Evolutionary conservation across 495 filamentous ascomycete species (phyloP).

Genomic region (Poronia punctata): DNA sequence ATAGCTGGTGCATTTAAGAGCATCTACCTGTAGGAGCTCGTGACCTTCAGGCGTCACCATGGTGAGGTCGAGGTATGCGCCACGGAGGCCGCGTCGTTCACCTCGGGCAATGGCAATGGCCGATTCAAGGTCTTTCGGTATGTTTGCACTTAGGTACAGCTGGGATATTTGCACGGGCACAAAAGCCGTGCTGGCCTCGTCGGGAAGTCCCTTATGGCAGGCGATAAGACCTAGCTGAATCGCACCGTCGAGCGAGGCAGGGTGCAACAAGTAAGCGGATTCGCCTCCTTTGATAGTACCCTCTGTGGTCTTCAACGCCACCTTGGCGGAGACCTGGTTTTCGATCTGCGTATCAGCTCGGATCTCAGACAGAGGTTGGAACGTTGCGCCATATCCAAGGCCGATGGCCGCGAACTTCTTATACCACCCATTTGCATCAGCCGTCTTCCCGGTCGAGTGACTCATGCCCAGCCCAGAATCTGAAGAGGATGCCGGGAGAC

Average conservation of each 20-base stretch:
- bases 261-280: constrained; percentile 32
- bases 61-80: constrained; percentile 4
- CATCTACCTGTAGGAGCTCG: constrained; percentile 3
- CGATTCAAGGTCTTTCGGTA: neutral
- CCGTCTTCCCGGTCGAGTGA: too few relatives aligned
- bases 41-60: constrained; percentile 2
- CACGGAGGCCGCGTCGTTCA: constrained; percentile 1
- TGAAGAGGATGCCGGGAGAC: too few relatives aligned
- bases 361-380: constrained; percentile 12
- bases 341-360: constrained; percentile 4
- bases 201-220: constrained; percentile 9
- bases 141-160: neutral
- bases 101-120: constrained; percentile 4
- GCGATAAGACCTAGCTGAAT: constrained; percentile 20
- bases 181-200: neutral
- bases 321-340: constrained; percentile 2
- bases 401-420: constrained; percentile 12
- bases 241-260: constrained; percentile 22
- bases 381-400: constrained; percentile 15
- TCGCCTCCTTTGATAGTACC: constrained; percentile 22
- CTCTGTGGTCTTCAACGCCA: constrained; percentile 19
- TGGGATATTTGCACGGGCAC: constrained; percentile 7
- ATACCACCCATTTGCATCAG: too few relatives aligned
- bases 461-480: too few relatives aligned
- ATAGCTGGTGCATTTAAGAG: constrained; percentile 1